phyloP scores from a whole-genome alignment of 306 rosid species.

The Medicago arabica region DNA sequence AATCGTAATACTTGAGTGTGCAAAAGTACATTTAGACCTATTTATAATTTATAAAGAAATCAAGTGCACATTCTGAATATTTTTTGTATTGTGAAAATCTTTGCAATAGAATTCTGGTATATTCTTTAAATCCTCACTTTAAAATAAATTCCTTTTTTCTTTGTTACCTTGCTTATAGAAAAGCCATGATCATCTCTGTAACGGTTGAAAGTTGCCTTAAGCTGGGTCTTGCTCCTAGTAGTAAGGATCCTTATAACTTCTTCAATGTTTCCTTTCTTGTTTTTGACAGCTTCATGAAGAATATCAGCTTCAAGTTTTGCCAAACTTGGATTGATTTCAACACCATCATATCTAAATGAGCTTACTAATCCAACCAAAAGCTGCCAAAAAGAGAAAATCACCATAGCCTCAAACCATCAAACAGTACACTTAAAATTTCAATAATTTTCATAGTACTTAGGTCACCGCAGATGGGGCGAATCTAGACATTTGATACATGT shows the following conservation, averaged over 20 bases:
- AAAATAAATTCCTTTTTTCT: background rate
- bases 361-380: constrained; percentile 59
- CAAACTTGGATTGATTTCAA: constrained; percentile 47
- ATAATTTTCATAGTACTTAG: background rate
- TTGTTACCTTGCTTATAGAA: constrained; percentile 70
- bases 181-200: constrained; percentile 61
- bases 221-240: constrained; percentile 28
- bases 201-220: constrained; percentile 55
- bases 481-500: no score
- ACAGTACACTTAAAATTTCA: background rate
- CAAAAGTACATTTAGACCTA: background rate
- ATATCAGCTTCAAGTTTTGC: constrained; percentile 65
- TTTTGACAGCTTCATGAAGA: constrained; percentile 61
- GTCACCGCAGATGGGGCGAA: no score
- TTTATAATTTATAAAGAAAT: no score
- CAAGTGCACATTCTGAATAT: no score
- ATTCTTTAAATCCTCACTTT: background rate
- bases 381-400: constrained; percentile 42
- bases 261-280: constrained; percentile 51
- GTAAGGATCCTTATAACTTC: constrained; percentile 69
- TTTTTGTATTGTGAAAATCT: no score
- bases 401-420: background rate
- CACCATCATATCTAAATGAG: constrained; percentile 54
- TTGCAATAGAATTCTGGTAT: background rate
- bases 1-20: background rate